Evolutionary conservation across 345 rosid species (phyloP).

Genomic region (Populus euphratica): DNA sequence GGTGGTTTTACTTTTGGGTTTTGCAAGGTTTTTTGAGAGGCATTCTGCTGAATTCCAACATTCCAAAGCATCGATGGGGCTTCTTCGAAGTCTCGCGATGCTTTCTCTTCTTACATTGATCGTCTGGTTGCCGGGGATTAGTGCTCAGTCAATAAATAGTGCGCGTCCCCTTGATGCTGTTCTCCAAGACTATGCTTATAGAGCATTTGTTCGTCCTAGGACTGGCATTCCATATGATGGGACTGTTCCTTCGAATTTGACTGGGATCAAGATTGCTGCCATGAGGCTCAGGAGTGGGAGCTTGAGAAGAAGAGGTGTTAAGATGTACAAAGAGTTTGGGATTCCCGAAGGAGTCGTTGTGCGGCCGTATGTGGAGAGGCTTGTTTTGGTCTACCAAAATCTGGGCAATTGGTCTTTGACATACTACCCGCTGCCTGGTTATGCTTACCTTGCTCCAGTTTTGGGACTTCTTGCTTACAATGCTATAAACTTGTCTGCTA

Average conservation of each 20-base stretch:
- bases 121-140: slow-evolving; percentile 23
- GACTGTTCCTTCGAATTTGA: slow-evolving; percentile 56
- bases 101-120: slow-evolving; percentile 26
- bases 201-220: slow-evolving; percentile 59
- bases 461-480: slow-evolving; percentile 80
- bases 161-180: slow-evolving; percentile 65
- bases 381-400: slow-evolving; percentile 83
- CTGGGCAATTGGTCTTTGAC: slow-evolving; percentile 67
- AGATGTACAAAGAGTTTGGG: slow-evolving; percentile 49
- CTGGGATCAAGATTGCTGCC: slow-evolving; percentile 66
- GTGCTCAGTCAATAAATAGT: slow-evolving; percentile 34
- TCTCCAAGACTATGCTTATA: slow-evolving; percentile 80
- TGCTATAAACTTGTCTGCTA: slow-evolving; percentile 63
- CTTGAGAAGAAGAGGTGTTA: slow-evolving; percentile 54
- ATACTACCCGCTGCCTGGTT: slow-evolving; percentile 56
- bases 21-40: slow-evolving; percentile 19
- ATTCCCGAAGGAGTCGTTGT: slow-evolving; percentile 52
- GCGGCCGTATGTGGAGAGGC: slow-evolving; percentile 68
- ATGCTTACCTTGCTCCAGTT: slow-evolving; percentile 65
- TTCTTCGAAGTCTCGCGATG: slow-evolving; percentile 54
- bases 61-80: slow-evolving; percentile 54
- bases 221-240: slow-evolving; percentile 68
- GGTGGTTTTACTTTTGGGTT: slow-evolving; percentile 6
- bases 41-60: slow-evolving; percentile 27
- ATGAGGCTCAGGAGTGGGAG: slow-evolving; percentile 90